Evolutionary conservation across 805 yeast genomes (phyloP).

Genomic region (Kluyveromyces dobzhanskii): DNA sequence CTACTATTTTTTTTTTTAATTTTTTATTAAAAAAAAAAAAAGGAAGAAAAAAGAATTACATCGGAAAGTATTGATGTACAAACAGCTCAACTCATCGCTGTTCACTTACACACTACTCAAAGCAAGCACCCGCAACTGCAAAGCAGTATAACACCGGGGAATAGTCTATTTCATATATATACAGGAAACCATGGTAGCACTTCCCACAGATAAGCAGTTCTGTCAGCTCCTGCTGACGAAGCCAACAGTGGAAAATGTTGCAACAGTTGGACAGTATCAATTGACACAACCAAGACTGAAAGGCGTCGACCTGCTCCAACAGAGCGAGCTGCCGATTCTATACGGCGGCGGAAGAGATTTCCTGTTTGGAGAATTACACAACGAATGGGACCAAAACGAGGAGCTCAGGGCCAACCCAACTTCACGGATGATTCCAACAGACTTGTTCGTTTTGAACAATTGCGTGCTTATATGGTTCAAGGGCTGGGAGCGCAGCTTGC

Average conservation of each 20-base stretch:
- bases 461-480: slow-evolving; percentile 35
- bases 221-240: slow-evolving; percentile 21
- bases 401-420: background rate
- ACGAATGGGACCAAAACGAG: slow-evolving; percentile 6
- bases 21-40: too few species aligned
- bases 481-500: slow-evolving; percentile 29
- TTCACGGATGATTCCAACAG: slow-evolving; percentile 17
- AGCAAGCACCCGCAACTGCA: too few species aligned
- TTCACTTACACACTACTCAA: too few species aligned
- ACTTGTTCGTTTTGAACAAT: slow-evolving; percentile 32
- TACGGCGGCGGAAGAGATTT: slow-evolving; percentile 37
- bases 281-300: slow-evolving; percentile 24
- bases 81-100: too few species aligned
- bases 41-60: too few species aligned
- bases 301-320: slow-evolving; percentile 10
- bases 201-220: slow-evolving; percentile 1
- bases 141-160: too few species aligned
- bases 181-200: slow-evolving; percentile 6
- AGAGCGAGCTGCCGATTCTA: slow-evolving; percentile 26
- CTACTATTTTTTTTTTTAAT: too few species aligned
- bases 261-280: slow-evolving; percentile 23
- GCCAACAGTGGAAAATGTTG: slow-evolving; percentile 33
- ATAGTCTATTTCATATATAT: too few species aligned
- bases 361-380: slow-evolving; percentile 14
- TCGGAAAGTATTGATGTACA: too few species aligned